Percentiles rank a stretch among this genome's conserved stretches.
Conservation (phyloP, 257 asterid species). For the Penstemon newberryi region DNA sequence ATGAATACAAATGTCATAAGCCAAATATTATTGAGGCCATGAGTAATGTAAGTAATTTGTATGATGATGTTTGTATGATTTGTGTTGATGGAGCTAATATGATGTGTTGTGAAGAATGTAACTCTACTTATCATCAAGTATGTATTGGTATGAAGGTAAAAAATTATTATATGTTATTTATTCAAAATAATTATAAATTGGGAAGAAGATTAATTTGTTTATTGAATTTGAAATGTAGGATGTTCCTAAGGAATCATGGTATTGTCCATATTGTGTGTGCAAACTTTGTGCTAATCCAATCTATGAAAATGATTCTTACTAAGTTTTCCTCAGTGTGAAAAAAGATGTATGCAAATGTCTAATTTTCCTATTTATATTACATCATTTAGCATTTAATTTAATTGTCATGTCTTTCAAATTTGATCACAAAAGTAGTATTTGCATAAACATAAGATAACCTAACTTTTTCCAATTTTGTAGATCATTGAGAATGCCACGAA, state of each 20-base stretch:
- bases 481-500: conserved; percentile 59
- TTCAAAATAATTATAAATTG: neutral
- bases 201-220: neutral
- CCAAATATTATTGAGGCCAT: conserved; percentile 29
- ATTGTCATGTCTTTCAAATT: neutral
- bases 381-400: neutral
- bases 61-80: conserved; percentile 56
- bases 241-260: conserved; percentile 28
- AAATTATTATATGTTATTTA: neutral
- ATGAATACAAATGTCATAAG: conserved; percentile 28
- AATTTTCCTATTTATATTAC: neutral
- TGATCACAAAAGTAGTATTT: neutral
- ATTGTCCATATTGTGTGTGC: conserved; percentile 36
- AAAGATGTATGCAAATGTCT: conserved; percentile 34
- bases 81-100: conserved; percentile 64
- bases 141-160: conserved; percentile 42
- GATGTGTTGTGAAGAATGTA: conserved; percentile 54
- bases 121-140: conserved; percentile 53
- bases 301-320: neutral
- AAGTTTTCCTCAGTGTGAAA: conserved; percentile 53
- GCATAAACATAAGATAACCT: neutral
- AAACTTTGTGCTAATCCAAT: conserved; percentile 26
- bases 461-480: conserved; percentile 28
- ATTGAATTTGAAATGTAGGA: neutral
- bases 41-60: conserved; percentile 22